Conservation (phyloP, 2,329 filamentous ascomycete species). For the Colletotrichum melonis region DNA sequence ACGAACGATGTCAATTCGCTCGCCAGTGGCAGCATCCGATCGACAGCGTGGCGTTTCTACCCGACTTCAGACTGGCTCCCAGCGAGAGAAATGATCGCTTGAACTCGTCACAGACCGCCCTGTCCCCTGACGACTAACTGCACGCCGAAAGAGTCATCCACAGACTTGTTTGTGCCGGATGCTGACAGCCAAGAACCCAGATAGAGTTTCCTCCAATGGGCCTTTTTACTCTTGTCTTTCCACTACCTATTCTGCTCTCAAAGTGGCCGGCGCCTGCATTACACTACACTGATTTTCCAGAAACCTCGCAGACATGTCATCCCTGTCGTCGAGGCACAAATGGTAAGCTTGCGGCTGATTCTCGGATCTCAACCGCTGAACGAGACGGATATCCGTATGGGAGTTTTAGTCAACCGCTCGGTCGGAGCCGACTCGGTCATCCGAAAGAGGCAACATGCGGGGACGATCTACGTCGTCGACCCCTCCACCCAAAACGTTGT, state of each 20-base stretch:
- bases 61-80: slow-evolving; percentile 2
- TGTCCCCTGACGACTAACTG: neutral
- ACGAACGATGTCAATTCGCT: slow-evolving; percentile 14
- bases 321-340: neutral
- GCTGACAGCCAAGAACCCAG: neutral
- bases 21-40: slow-evolving; percentile 13
- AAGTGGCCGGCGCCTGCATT: neutral
- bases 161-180: neutral
- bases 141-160: neutral
- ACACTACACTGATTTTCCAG: neutral
- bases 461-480: neutral
- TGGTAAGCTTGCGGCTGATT: neutral
- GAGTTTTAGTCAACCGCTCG: neutral
- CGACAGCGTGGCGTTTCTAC: neutral
- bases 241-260: neutral
- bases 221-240: too few relatives aligned
- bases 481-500: neutral
- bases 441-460: neutral
- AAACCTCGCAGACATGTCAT: neutral
- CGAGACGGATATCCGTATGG: neutral
- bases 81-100: neutral
- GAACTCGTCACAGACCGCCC: neutral
- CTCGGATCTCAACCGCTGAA: neutral
- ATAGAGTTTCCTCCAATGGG: neutral
- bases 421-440: slow-evolving; percentile 1